Evolutionary conservation across 2,329 filamentous ascomycete species (phyloP).

Genomic region (Pleoardoris graminearum): DNA sequence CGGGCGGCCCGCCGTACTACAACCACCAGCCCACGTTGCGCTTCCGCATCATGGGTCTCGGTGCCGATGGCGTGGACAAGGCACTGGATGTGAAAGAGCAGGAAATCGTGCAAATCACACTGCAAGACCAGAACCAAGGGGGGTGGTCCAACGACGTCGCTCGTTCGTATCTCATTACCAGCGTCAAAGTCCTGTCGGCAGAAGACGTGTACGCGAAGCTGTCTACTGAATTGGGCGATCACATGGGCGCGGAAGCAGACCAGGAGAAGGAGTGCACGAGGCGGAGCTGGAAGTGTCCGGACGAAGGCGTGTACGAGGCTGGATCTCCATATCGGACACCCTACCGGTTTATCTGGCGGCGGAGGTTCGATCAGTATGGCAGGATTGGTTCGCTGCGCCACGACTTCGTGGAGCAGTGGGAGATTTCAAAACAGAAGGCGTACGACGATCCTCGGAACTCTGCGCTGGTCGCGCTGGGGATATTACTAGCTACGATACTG

Average conservation of each 20-base stretch:
- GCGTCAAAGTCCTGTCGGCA: conserved; percentile 11
- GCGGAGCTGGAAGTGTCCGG: conserved; percentile 20
- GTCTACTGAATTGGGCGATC: not conserved
- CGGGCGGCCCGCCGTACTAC: conserved; percentile 8
- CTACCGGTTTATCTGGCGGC: conserved; percentile 26
- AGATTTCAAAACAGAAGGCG: conserved; percentile 4
- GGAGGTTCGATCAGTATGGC: conserved; percentile 21
- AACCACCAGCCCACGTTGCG: conserved; percentile 15
- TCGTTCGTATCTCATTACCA: conserved; percentile 14
- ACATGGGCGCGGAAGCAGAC: conserved; percentile 8
- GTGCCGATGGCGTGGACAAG: conserved; percentile 11
- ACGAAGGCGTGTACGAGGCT: conserved; percentile 14
- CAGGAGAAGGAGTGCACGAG: conserved; percentile 16
- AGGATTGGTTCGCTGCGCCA: conserved; percentile 24
- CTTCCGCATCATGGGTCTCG: conserved; percentile 24
- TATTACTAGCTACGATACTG: conserved; percentile 10
- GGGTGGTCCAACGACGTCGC: conserved; percentile 14
- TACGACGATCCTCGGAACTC: conserved; percentile 11
- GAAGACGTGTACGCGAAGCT: conserved; percentile 6
- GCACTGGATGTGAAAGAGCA: conserved; percentile 15
- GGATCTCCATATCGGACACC: conserved; percentile 13
- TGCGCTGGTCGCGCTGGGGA: conserved; percentile 15
- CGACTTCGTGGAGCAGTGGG: conserved; percentile 11
- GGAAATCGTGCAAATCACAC: conserved; percentile 15
- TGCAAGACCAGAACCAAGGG: conserved; percentile 15